Evolutionary conservation across 1,284 basidiomycete species (phyloP), one percentile per base, ranked within the genome.

Genomic region (Ustilago cynodontis): DNA sequence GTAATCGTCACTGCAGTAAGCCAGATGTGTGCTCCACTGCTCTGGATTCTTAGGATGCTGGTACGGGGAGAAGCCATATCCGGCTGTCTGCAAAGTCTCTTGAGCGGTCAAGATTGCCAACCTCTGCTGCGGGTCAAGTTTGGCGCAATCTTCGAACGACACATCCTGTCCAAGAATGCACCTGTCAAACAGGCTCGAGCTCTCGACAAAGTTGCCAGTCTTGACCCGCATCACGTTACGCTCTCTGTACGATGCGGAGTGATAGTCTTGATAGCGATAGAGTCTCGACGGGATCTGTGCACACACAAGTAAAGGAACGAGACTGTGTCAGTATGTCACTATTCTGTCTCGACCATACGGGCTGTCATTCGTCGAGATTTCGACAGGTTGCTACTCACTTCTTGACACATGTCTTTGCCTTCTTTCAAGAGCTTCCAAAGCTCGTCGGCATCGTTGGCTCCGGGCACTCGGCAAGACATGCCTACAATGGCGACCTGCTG

Each of bases 161-260:
- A 51, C 37, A 4, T 26, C 37, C 16, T 60, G 43, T 2, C 60
- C 63, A 14, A 77, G 47, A 11, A 77, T 50, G 50, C 53, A 61
- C 33, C 47, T 59, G 35, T 80, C 78, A n/a, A 76, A 77, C 14
- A 67, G 26, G 49, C 64, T 53, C 0, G 77, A 63, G n/a, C 29
- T 28, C 14, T 57, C 55, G n/a, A 79, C 29, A 37, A 66, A 71
- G 52, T 79, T 79, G 22, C 61, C 65, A 2, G 66, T 70, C 20
- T 59, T 67, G 41, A 77, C 78, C 13, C 78, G 74, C 71, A 79
- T 73, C 16, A 73, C 68, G 60, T 79, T 79, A 50, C 72, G 73
- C 18, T 79, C 78, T 10, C 74, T 53, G 52, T 79, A 79, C 28
- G 71, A 71, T 5, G 63, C 54, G 1, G 67, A 65, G 20, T 74